A percentile compares a stretch with the other conserved stretches of the same genome.
Evolutionary conservation across 2,329 filamentous ascomycete species (phyloP).

Genomic region (Trichophyton rubrum): DNA sequence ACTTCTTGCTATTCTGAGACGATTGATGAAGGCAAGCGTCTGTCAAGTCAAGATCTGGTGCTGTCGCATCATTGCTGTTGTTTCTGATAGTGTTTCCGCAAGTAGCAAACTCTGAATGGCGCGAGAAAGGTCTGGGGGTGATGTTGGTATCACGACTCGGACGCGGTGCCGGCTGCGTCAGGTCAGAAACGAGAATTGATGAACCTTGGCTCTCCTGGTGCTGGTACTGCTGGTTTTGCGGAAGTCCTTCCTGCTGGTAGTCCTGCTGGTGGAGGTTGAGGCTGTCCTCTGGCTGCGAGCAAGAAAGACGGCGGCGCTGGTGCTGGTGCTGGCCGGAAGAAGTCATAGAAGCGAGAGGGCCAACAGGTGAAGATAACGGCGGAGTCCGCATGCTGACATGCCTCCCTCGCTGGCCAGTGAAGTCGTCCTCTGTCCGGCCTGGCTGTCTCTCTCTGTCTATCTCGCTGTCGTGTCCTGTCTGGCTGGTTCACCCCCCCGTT

Average conservation of each 20-base stretch:
- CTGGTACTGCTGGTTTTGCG: neutral
- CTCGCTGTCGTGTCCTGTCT: neutral
- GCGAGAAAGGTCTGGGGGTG: neutral
- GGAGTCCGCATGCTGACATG: conserved; percentile 28
- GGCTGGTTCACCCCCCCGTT: neutral
- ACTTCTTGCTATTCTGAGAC: conserved; percentile 18
- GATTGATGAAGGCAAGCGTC: neutral
- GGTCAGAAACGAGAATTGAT: conserved; percentile 13
- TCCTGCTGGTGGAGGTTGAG: conserved; percentile 8
- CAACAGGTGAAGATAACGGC: conserved; percentile 30
- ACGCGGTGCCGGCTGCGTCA: conserved; percentile 2
- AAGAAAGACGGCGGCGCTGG: conserved; percentile 7
- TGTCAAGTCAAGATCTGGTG: neutral
- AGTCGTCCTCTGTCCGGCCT: neutral
- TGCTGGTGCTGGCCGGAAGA: conserved; percentile 8
- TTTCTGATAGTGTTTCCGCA: neutral
- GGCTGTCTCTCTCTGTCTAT: neutral
- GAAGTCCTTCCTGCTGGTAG: neutral
- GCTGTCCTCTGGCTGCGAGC: conserved; percentile 1
- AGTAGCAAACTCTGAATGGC: neutral
- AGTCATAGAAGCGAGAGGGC: conserved; percentile 21
- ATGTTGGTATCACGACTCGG: conserved; percentile 2
- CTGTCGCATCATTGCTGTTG: neutral
- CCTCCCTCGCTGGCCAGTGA: conserved; percentile 20
- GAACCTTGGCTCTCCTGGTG: neutral